These are phyloP conservation scores for Plasmodium coatneyi DNA, from an alignment of 169 alveolate species.

Conservation along the genomic window DNA sequence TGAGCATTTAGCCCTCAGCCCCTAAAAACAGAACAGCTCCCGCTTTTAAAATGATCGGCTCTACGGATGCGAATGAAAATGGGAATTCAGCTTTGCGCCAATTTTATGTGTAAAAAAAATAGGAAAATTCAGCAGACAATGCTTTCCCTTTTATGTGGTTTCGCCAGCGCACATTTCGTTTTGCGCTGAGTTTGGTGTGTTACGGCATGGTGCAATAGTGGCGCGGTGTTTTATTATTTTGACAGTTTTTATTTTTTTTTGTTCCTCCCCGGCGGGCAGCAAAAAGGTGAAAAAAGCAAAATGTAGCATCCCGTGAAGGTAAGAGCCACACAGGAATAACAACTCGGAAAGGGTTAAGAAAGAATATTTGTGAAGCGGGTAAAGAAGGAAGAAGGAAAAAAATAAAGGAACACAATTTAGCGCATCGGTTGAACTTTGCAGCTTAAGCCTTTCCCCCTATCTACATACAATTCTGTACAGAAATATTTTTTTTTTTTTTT, in stretches of 20 bases:
- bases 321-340: neutral
- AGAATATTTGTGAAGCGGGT: neutral
- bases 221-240: neutral
- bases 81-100: neutral
- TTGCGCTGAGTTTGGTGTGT: neutral
- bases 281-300: neutral
- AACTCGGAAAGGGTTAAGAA: neutral
- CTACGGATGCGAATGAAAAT: neutral
- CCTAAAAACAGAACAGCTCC: neutral
- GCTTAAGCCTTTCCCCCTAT: neutral
- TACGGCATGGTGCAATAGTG: neutral
- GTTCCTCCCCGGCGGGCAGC: neutral
- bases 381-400: neutral
- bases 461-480: neutral
- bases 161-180: neutral
- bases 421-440: neutral
- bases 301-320: neutral
- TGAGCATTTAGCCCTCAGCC: neutral
- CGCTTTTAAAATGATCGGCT: neutral
- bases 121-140: neutral
- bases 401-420: neutral
- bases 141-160: neutral
- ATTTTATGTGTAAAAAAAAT: neutral
- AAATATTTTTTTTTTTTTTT: neutral
- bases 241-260: neutral